phyloP scores from a whole-genome alignment of 2,329 filamentous ascomycete species.

The Phialocephala subalpina region DNA sequence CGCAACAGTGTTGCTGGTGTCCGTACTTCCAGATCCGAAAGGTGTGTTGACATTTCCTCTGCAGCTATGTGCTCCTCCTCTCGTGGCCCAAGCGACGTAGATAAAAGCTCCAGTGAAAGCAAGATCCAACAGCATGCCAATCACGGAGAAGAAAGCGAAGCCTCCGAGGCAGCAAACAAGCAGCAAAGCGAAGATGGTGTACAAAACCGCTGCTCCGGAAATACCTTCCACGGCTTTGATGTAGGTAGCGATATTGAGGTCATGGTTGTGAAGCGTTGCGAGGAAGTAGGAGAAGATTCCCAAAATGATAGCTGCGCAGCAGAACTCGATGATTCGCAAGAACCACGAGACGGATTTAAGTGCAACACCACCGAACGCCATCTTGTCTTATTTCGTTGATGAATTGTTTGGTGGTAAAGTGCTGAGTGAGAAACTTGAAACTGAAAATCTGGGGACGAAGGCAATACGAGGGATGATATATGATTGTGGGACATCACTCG shows the following conservation, averaged over 20 bases:
- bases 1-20: slow-evolving; percentile 56
- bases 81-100: slow-evolving; percentile 80
- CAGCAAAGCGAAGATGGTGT: slow-evolving; percentile 75
- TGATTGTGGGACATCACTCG: not conserved
- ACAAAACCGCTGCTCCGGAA: slow-evolving; percentile 76
- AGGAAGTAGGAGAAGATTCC: slow-evolving; percentile 88
- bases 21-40: slow-evolving; percentile 66
- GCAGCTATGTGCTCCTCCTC: slow-evolving; percentile 73
- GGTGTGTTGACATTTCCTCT: slow-evolving; percentile 69
- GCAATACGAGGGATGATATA: slow-evolving; percentile 9
- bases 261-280: slow-evolving; percentile 71
- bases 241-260: slow-evolving; percentile 68
- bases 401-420: not conserved
- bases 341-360: slow-evolving; percentile 76
- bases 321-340: slow-evolving; percentile 77
- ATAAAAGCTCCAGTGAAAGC: slow-evolving; percentile 80
- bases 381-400: slow-evolving; percentile 47
- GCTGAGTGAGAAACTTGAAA: not conserved
- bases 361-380: slow-evolving; percentile 64
- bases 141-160: slow-evolving; percentile 72
- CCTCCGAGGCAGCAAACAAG: slow-evolving; percentile 84
- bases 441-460: not conserved
- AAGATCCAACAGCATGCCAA: slow-evolving; percentile 80
- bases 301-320: slow-evolving; percentile 76
- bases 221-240: slow-evolving; percentile 81